These are phyloP conservation scores for Pythium apleroticum DNA, from an alignment of 352 stramenopile genomes.

Conservation along the genomic window DNA sequence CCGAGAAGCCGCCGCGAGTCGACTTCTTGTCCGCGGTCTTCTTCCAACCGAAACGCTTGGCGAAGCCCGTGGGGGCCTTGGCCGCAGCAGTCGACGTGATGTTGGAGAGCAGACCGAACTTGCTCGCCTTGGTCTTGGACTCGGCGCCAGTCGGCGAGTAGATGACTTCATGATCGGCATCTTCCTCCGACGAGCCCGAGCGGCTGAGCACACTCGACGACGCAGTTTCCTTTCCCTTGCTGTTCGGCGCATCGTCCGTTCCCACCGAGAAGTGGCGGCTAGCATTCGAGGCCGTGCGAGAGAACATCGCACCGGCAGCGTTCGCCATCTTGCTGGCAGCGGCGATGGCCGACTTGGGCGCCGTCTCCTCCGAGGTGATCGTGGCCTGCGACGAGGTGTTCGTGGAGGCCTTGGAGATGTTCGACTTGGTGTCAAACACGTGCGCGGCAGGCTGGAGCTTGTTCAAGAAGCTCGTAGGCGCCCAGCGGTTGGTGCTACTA, in stretches of 20 bases:
- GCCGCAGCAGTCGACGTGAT: conserved; percentile 35
- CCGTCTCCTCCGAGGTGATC: conserved; percentile 8
- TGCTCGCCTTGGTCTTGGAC: conserved; percentile 36
- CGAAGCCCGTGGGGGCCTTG: conserved; percentile 29
- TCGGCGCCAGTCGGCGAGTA: conserved; percentile 26
- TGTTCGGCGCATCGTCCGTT: conserved; percentile 18
- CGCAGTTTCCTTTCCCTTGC: conserved; percentile 12
- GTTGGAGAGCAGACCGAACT: conserved; percentile 43
- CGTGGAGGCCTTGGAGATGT: conserved; percentile 28
- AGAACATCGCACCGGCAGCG: conserved; percentile 21
- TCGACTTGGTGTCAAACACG: conserved; percentile 37
- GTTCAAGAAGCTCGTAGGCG: conserved; percentile 42
- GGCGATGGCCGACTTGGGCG: conserved; percentile 20
- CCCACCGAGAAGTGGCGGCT: conserved; percentile 18
- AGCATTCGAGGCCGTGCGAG: conserved; percentile 14
- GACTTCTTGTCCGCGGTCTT: conserved; percentile 26
- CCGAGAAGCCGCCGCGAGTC: conserved; percentile 20
- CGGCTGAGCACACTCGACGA: conserved; percentile 6
- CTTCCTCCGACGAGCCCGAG: conserved; percentile 23
- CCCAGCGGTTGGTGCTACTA: conserved; percentile 33
- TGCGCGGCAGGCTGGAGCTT: conserved; percentile 21
- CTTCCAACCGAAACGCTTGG: conserved; percentile 58
- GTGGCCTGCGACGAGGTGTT: conserved; percentile 27
- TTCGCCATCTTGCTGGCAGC: conserved; percentile 25
- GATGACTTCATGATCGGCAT: conserved; percentile 19